A percentile compares a stretch with the other conserved stretches of the same genome.
phyloP scores from a whole-genome alignment of 176 grass and related monocot genomes.

The Urochloa ruziziensis region DNA sequence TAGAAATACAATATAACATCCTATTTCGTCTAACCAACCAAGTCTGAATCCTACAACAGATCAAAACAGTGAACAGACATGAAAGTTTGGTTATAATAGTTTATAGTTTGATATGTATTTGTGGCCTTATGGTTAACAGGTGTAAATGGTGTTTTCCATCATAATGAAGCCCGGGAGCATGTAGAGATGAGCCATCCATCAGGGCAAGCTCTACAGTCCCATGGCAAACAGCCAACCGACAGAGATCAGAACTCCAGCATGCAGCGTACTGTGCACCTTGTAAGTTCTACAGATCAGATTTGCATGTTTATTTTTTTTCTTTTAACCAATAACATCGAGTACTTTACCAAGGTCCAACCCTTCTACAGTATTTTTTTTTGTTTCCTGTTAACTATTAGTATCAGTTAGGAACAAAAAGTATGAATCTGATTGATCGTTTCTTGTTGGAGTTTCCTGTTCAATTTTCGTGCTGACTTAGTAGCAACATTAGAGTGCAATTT shows the following conservation, averaged over 20 bases:
- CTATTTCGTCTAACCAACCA: too few species aligned
- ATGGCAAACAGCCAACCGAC: slow-evolving; percentile 49
- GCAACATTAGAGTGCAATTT: background rate
- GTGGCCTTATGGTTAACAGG: slow-evolving; percentile 26
- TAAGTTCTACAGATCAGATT: slow-evolving; percentile 37
- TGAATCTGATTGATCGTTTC: background rate
- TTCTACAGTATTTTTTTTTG: background rate
- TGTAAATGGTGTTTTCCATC: slow-evolving; percentile 41
- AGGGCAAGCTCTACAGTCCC: slow-evolving; percentile 41
- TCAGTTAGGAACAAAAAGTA: background rate
- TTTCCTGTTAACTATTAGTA: background rate
- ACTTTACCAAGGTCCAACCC: background rate
- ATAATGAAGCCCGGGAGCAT: slow-evolving; percentile 40
- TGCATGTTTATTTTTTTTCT: background rate
- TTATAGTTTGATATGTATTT: background rate
- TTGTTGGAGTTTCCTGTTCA: background rate
- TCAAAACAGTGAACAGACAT: too few species aligned
- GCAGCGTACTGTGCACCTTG: slow-evolving; percentile 35
- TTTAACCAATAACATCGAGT: background rate
- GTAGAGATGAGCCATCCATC: slow-evolving; percentile 50
- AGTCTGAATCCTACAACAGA: too few species aligned
- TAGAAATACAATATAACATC: too few species aligned
- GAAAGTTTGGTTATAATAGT: too few species aligned
- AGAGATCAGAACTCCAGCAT: slow-evolving; percentile 27
- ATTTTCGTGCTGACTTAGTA: slow-evolving; percentile 7